Conservation (phyloP, 1,284 basidiomycete genomes). For the Lentinula novae-zelandiae region DNA sequence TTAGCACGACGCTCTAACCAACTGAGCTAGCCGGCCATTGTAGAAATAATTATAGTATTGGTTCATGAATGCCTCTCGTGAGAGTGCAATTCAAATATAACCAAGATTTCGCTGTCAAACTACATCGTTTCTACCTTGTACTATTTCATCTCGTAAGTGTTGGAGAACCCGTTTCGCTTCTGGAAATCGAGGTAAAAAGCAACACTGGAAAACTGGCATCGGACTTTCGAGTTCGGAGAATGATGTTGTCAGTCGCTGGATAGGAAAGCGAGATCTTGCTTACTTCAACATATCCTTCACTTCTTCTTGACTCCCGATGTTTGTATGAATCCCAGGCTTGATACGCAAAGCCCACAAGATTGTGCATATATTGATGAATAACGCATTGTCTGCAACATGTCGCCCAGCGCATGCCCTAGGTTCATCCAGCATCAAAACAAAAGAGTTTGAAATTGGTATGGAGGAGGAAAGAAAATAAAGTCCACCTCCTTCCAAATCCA, state of each 20-base stretch:
- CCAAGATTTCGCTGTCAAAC: too few species aligned
- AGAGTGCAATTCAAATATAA: too few species aligned
- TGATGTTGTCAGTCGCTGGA: neutral
- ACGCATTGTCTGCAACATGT: constrained; percentile 6
- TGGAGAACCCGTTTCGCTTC: neutral
- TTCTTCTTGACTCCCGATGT: too few species aligned
- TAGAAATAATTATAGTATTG: too few species aligned
- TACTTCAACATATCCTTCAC: neutral
- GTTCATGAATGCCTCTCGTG: too few species aligned
- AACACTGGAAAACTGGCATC: neutral
- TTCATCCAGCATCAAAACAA: neutral
- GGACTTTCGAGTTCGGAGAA: neutral
- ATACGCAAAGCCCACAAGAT: constrained; percentile 10
- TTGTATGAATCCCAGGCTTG: neutral
- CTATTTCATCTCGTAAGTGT: too few species aligned
- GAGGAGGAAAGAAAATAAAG: neutral
- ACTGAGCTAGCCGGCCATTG: too few species aligned
- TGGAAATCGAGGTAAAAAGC: neutral
- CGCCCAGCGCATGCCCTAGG: constrained; percentile 7
- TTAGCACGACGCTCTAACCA: too few species aligned
- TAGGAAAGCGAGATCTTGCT: neutral
- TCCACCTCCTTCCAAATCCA: constrained; percentile 8
- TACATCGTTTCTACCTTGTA: too few species aligned
- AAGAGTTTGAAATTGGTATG: neutral
- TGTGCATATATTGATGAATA: constrained; percentile 5